A percentile compares a stretch with the other conserved stretches of the same genome.
These are phyloP conservation scores for Coniochaeta pulveracea DNA, from an alignment of 2,329 filamentous ascomycete genomes.

Conservation along the genomic window DNA sequence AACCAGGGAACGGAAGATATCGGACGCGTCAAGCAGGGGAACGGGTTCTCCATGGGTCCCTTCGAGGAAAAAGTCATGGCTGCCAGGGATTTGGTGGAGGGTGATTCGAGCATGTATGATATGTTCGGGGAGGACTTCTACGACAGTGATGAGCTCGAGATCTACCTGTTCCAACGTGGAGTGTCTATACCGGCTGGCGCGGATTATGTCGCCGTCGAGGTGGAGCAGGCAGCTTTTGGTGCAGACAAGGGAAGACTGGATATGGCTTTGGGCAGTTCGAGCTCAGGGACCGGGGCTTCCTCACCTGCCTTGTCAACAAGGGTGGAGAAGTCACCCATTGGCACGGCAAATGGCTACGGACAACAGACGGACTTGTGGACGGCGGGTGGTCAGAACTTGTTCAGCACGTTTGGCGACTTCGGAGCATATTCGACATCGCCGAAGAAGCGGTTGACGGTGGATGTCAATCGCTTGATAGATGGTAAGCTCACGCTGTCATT, in stretches of 20 bases:
- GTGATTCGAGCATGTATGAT: conserved; percentile 38
- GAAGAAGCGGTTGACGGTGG: conserved; percentile 12
- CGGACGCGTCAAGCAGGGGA: conserved; percentile 15
- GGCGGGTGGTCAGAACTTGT: too few relatives aligned
- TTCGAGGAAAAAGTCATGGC: conserved; percentile 28
- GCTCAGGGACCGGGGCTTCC: too few relatives aligned
- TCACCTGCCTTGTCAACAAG: too few relatives aligned
- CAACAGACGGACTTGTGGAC: background rate
- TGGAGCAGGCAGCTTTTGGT: conserved; percentile 32
- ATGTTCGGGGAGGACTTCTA: conserved; percentile 65
- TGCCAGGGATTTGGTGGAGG: conserved; percentile 29
- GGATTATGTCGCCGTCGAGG: conserved; percentile 48
- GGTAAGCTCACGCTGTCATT: conserved; percentile 9
- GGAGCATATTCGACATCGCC: background rate
- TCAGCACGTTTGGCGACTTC: background rate
- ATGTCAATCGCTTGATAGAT: conserved; percentile 15
- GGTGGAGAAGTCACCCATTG: too few relatives aligned
- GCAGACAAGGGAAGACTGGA: conserved; percentile 7
- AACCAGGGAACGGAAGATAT: conserved; percentile 23
- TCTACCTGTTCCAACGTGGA: conserved; percentile 54
- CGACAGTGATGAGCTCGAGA: conserved; percentile 65
- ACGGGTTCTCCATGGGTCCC: conserved; percentile 34
- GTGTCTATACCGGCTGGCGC: conserved; percentile 49
- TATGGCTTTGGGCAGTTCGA: background rate
- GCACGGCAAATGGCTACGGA: too few relatives aligned